Evolutionary conservation across 2,329 filamentous ascomycete species (phyloP), one percentile per base, ranked within the genome.

Genomic region (Aspergillus sp.): DNA sequence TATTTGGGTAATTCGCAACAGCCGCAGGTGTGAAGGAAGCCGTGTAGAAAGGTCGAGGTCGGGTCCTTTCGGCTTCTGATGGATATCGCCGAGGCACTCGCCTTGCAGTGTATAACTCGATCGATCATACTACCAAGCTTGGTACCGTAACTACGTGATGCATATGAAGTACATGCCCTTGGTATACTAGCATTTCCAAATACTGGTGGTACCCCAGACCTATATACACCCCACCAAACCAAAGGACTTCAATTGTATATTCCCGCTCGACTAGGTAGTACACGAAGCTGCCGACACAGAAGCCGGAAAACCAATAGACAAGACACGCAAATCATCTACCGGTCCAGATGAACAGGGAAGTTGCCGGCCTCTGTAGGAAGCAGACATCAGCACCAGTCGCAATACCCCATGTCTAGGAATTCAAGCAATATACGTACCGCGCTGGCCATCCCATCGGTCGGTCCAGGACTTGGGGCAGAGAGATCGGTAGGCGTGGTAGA

Each of bases 381-480:
- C 11, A 42, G 16, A 17, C n/a, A 30, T 15, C 16, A 29, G 5
- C 4, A 4, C 1, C 19, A 8, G 27, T n/a, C 12, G 12, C 11
- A n/a, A 12, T 30, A 4, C 8, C 8, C 8, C 5, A 7, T 2
- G 15, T 13, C n/a, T n/a, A n/a, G 19, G 19, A 22, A 6, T 22
- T 22, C 19, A 20, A 14, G 24, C 12, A 29, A 24, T 13, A 29
- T 39, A 69, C 82, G 60, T 72, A 93, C 86, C 85, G 68, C 91
- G 83, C 74, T 96, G 91, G 58, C 91, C 85, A 61, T 98, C 89
- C 91, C 91, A 98, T 69, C 91, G 78, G 67, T 80, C 69, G 61
- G 82, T 82, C 91, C 91, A 98, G 58, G 78, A 76, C 65, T 83
- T 91, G 53, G 93, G 91, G 82, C 93, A 98, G 49, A 98, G 80